A percentile compares a stretch with the other conserved stretches of the same genome.
These are phyloP conservation scores for Astrothelium macrocarpum DNA, from an alignment of 495 filamentous ascomycete genomes.

Conservation along the genomic window DNA sequence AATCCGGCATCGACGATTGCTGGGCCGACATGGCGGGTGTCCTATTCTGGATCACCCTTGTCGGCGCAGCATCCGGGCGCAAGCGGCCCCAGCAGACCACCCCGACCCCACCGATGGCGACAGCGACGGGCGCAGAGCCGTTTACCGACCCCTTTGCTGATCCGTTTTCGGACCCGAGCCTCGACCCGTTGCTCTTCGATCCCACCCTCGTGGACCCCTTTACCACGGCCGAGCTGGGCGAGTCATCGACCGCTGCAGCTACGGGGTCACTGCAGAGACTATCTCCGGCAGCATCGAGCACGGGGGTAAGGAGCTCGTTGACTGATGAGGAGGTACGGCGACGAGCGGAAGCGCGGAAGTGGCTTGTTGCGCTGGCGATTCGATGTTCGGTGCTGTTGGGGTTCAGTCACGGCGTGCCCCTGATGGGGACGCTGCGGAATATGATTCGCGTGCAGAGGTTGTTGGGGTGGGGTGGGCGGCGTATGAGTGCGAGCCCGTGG, in stretches of 20 bases:
- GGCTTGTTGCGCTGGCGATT: slow-evolving; percentile 23
- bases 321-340: slow-evolving; percentile 13
- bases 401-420: slow-evolving; percentile 13
- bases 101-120: too few species aligned
- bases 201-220: slow-evolving; percentile 9
- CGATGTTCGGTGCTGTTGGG: slow-evolving; percentile 25
- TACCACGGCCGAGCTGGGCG: slow-evolving; percentile 1
- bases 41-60: slow-evolving; percentile 26
- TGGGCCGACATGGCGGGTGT: slow-evolving; percentile 30
- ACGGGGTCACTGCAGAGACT: too few species aligned
- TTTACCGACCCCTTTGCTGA: background rate
- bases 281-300: background rate
- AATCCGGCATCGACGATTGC: slow-evolving; percentile 14
- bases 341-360: slow-evolving; percentile 17
- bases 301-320: background rate
- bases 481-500: slow-evolving; percentile 5
- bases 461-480: background rate
- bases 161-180: background rate
- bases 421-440: background rate
- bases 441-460: background rate
- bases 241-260: background rate
- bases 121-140: too few species aligned
- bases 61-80: slow-evolving; percentile 17
- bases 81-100: background rate
- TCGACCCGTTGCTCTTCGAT: background rate